These are phyloP conservation scores for Trichoderma lentiforme DNA, from an alignment of 2,329 filamentous ascomycete genomes.

Conservation along the genomic window DNA sequence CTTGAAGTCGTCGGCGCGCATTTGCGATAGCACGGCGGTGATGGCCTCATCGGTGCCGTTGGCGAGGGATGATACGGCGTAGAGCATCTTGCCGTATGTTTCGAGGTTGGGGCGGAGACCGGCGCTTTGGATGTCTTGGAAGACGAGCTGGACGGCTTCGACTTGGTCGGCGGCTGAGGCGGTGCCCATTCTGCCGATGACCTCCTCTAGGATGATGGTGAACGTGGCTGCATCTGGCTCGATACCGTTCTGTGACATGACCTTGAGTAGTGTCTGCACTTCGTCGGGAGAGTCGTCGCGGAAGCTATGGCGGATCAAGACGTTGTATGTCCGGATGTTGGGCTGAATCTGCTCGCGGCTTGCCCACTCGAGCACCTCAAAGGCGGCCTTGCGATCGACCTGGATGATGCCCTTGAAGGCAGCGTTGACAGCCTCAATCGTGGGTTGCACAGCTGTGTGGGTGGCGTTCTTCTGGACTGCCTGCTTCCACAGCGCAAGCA, in stretches of 20 bases:
- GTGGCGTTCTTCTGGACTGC: slow-evolving; percentile 30
- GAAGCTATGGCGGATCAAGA: slow-evolving; percentile 60
- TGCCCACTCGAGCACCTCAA: slow-evolving; percentile 58
- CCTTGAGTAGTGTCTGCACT: slow-evolving; percentile 50
- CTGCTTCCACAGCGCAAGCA: slow-evolving; percentile 58
- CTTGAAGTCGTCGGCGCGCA: slow-evolving; percentile 51
- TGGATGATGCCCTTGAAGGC: slow-evolving; percentile 61
- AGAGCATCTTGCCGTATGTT: slow-evolving; percentile 68
- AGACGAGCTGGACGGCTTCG: slow-evolving; percentile 49
- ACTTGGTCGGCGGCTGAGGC: slow-evolving; percentile 48
- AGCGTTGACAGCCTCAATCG: slow-evolving; percentile 65
- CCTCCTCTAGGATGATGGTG: slow-evolving; percentile 65
- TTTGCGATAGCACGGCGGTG: slow-evolving; percentile 59
- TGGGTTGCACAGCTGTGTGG: slow-evolving; percentile 52
- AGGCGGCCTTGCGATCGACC: slow-evolving; percentile 47
- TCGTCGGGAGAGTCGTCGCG: slow-evolving; percentile 45
- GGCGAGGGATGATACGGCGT: slow-evolving; percentile 40
- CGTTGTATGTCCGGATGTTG: slow-evolving; percentile 63
- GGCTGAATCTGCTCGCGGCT: slow-evolving; percentile 52
- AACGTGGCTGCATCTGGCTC: slow-evolving; percentile 66
- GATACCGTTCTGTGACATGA: slow-evolving; percentile 57
- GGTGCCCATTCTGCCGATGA: slow-evolving; percentile 43
- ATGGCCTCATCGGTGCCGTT: slow-evolving; percentile 48
- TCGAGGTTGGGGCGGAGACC: slow-evolving; percentile 59
- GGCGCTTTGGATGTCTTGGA: slow-evolving; percentile 54